A percentile compares a stretch with the other conserved stretches of the same genome.
Evolutionary conservation across 2,329 filamentous ascomycete species (phyloP).

Genomic region (Aspergillus pseudoglaucus): DNA sequence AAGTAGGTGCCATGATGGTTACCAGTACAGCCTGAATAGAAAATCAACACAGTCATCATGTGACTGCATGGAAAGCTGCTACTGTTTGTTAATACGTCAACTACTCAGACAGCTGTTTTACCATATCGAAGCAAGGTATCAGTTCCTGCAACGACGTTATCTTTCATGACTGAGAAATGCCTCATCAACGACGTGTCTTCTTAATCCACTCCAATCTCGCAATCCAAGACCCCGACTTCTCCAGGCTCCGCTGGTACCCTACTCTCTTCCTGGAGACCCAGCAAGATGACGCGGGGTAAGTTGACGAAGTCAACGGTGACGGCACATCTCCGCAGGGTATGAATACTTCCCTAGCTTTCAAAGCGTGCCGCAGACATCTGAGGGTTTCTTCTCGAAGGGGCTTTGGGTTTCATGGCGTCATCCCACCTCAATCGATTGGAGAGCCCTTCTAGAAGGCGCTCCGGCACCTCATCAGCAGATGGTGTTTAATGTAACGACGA

Average conservation of each 20-base stretch:
- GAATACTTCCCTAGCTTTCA: neutral
- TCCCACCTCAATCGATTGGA: slow-evolving; percentile 4
- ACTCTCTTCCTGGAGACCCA: slow-evolving; percentile 7
- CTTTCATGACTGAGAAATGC: neutral
- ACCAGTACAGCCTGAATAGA: no score
- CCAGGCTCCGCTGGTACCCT: slow-evolving; percentile 5
- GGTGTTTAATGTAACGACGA: slow-evolving; percentile 8
- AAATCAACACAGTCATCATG: no score
- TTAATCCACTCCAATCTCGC: slow-evolving; percentile 3
- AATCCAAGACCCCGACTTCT: slow-evolving; percentile 7
- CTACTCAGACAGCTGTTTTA: no score
- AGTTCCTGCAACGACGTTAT: no score
- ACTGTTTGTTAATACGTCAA: no score
- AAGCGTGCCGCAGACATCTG: neutral
- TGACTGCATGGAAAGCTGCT: no score
- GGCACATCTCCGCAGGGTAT: slow-evolving; percentile 5
- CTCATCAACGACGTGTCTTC: slow-evolving; percentile 2
- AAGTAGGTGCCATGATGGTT: no score
- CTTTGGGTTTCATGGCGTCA: slow-evolving; percentile 4
- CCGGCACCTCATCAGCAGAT: slow-evolving; percentile 9
- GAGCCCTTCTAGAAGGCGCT: neutral
- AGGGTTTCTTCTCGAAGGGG: slow-evolving; percentile 1
- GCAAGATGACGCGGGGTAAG: neutral
- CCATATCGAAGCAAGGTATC: no score
- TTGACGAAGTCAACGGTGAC: slow-evolving; percentile 9